Evolutionary conservation across 2,329 filamentous ascomycete genomes (phyloP), one percentile per base, ranked within the genome.

Genomic region (Ophiostoma sp.): DNA sequence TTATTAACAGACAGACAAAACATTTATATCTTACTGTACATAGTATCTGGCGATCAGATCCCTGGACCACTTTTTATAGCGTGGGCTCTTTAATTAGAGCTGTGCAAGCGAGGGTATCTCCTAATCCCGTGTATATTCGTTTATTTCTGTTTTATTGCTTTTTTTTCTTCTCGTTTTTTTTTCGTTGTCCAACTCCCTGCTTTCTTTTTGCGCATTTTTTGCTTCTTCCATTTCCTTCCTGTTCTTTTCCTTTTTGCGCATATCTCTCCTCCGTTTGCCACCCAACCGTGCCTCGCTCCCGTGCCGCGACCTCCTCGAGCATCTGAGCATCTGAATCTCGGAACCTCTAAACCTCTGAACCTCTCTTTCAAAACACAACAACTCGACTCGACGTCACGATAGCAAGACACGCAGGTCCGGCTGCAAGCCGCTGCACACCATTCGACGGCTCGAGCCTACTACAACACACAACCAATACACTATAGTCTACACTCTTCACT

Each of bases 171-270:
- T 31, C 3, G 1, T 31, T 31, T 31, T 31, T 31, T 31, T 31
- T 31, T 31, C 27, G 27, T 31, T 31, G 3, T 31, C 27, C 27
- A 31, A 31, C 27, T 31, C 54, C 33, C 41, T 62, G 23, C 17
- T 52, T 62, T 70, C 65, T 67, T 67, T 67, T 67, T 41, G 64
- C 64, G 36, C 64, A 41, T 65, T 65, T 20, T 15, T 62, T 62
- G 35, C 15, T 17, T 17, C 54, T 33, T 31, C 27, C 54, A 60
- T 67, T 31, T 62, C 20, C 52, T 17, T 67, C 35, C 54, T 20
- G 62, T 67, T 39, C 13, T 31, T 54, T 64, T 52, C 23, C 65
- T 54, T 57, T 70, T 67, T 70, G 35, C 36, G 39, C 44, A 48
- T 64, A 13, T 54, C 39, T 15, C 31, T 39, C 64, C 3, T 62